Percentiles rank a stretch among this genome's conserved stretches.
Conservation (phyloP, 1,284 basidiomycete genomes). For the Athelia sp. region DNA sequence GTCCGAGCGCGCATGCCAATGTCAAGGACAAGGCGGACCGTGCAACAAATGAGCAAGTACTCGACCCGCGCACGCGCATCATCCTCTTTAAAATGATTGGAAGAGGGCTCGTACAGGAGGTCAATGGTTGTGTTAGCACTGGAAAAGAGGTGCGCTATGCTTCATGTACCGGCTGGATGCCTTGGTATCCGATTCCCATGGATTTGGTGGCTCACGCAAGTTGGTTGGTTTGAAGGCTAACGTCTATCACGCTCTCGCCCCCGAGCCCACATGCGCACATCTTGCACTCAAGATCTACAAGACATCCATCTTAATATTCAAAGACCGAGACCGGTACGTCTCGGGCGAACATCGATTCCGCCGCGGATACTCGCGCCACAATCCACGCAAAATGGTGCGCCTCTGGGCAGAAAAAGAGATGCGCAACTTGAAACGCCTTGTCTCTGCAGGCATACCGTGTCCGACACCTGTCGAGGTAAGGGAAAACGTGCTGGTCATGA, state of each 20-base stretch:
- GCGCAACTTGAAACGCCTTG: constrained; percentile 87
- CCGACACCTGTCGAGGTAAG: constrained; percentile 91
- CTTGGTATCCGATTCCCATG: constrained; percentile 5
- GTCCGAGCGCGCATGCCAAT: constrained; percentile 80
- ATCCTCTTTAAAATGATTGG: constrained; percentile 95
- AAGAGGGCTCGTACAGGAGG: constrained; percentile 76
- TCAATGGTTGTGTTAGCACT: constrained; percentile 92
- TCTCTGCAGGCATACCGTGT: constrained; percentile 77
- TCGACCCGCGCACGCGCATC: constrained; percentile 86
- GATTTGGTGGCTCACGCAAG: constrained; percentile 2
- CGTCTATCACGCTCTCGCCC: constrained; percentile 83
- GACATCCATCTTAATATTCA: constrained; percentile 96
- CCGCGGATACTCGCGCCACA: constrained; percentile 86
- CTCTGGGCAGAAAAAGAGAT: constrained; percentile 99
- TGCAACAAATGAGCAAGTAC: constrained; percentile 91
- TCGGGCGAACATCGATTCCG: constrained; percentile 90
- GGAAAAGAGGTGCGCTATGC: constrained; percentile 85
- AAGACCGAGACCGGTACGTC: constrained; percentile 94
- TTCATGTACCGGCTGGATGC: background rate
- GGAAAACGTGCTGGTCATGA: constrained; percentile 97
- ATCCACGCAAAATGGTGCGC: constrained; percentile 98
- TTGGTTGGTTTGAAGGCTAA: constrained; percentile 60
- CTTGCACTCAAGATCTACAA: constrained; percentile 98
- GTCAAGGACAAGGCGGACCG: constrained; percentile 92
- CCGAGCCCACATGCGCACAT: constrained; percentile 43